Percentiles rank a stretch among this genome's conserved stretches.
These are phyloP conservation scores for Amphicarpaea edgeworthii DNA, from an alignment of 306 rosid genomes.

Conservation along the genomic window DNA sequence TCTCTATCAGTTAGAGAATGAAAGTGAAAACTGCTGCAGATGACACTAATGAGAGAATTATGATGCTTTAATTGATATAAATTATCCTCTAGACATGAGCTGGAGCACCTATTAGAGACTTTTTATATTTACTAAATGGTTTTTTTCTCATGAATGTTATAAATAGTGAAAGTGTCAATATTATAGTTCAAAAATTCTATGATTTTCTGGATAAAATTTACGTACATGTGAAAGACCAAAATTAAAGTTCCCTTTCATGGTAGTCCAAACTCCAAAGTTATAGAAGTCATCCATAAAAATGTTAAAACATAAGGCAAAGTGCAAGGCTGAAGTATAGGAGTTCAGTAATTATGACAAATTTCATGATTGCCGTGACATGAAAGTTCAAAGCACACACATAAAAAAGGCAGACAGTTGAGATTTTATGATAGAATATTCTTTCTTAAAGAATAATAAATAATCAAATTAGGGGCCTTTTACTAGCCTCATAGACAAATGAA, in stretches of 20 bases:
- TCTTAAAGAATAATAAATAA: background rate
- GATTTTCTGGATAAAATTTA: constrained; percentile 7
- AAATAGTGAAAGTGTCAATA: background rate
- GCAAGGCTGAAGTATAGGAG: constrained; percentile 1
- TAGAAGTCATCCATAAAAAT: constrained; percentile 2
- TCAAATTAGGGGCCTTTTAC: constrained; percentile 1
- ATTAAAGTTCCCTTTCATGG: background rate
- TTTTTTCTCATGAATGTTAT: background rate
- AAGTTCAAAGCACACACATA: background rate
- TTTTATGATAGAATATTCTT: background rate
- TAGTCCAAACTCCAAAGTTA: background rate
- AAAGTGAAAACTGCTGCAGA: background rate
- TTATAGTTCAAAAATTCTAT: background rate
- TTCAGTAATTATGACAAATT: constrained; percentile 16
- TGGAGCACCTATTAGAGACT: background rate
- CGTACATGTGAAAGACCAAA: background rate
- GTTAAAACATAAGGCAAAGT: constrained; percentile 4
- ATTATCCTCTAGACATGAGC: background rate
- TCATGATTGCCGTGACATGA: constrained; percentile 8
- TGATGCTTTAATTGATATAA: constrained; percentile 21
- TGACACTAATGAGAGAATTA: constrained; percentile 9
- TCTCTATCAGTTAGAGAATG: constrained; percentile 12
- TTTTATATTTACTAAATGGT: background rate
- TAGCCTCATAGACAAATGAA: constrained; percentile 7
- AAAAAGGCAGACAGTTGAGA: background rate